These are phyloP conservation scores for Coemansia sp. DNA, from an alignment of 192 early-diverging fungal species.

Conservation along the genomic window DNA sequence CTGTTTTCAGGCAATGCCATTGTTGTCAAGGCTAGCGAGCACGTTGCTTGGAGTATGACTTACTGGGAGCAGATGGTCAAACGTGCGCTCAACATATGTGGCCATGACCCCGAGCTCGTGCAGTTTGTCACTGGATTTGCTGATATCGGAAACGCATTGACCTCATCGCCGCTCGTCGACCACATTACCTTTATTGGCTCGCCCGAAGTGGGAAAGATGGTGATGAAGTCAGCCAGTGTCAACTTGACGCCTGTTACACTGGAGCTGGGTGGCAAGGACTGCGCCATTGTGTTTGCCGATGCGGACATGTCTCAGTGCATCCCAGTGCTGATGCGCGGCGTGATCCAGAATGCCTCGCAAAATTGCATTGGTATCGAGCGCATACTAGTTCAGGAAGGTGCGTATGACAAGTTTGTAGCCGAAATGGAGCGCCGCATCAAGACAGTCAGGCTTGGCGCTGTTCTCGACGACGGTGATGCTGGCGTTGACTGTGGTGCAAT, in stretches of 20 bases:
- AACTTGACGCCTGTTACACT: constrained; percentile 81
- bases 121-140: constrained; percentile 80
- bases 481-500: constrained; percentile 81
- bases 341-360: constrained; percentile 87
- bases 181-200: constrained; percentile 91
- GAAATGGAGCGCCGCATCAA: constrained; percentile 63
- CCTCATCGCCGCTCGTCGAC: constrained; percentile 60
- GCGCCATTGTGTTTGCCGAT: constrained; percentile 79
- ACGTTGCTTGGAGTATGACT: constrained; percentile 78
- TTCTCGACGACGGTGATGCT: constrained; percentile 65
- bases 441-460: constrained; percentile 69
- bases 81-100: constrained; percentile 68
- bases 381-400: constrained; percentile 69
- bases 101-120: constrained; percentile 78
- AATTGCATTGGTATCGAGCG: constrained; percentile 92
- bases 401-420: constrained; percentile 71
- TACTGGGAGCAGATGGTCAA: constrained; percentile 70
- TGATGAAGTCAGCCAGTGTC: constrained; percentile 72
- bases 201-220: constrained; percentile 75
- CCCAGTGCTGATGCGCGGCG: constrained; percentile 78
- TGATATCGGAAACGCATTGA: constrained; percentile 79
- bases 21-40: constrained; percentile 83
- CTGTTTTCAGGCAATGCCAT: constrained; percentile 86
- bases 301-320: constrained; percentile 67
- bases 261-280: constrained; percentile 93